Evolutionary conservation across 2,329 filamentous ascomycete genomes (phyloP), one percentile per base, ranked within the genome.

Genomic region (Corinectria fuckeliana): DNA sequence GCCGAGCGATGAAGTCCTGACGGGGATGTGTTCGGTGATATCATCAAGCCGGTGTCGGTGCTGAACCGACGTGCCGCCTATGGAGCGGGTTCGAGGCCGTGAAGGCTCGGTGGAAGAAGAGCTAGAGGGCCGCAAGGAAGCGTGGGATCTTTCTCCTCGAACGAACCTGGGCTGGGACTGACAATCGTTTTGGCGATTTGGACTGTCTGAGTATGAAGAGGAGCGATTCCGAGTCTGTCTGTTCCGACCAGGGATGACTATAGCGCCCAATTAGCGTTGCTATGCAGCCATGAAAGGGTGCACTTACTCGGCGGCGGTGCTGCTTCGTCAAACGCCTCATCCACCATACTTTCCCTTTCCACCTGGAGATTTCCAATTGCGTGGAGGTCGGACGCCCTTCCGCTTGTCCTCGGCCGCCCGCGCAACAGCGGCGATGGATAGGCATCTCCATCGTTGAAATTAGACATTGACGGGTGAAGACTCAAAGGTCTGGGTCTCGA

Each of bases 21-120:
- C 63, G 3, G 78, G 75, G 5, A 77, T 68, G 18, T 74, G 67
- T 44, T 76, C 78, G 13, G 74, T 72, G 2, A 76, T 71, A 9
- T 79, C 75, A 16, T 75, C 69, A 5, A 73, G 69, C 4, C 67
- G 66, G 13, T 58, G 57, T 2, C 59, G 62, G 7, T 47, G 60
- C 1, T 59, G 56, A 28, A 58, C 18, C 6, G 63, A 63, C 4
- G 59, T 20, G 0, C 56, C 60, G 3, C 67, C 64, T 14, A 69
- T 54, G 2, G 71, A 72, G 5, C 70, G 65, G 13, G 67, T 67
- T 2, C 67, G 62, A 5, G 69, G 50, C 6, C 54, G 58, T 8
- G 58, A 39, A n/a, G 57, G 62, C 18, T 66, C 67, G 13, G 63
- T 39, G 2, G 68, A 70, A 14, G 68, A 69, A 9, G 68, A 68